Evolutionary conservation across 352 stramenopile genomes (phyloP), one percentile per base, ranked within the genome.

Genomic region (Phytophthora cactorum): DNA sequence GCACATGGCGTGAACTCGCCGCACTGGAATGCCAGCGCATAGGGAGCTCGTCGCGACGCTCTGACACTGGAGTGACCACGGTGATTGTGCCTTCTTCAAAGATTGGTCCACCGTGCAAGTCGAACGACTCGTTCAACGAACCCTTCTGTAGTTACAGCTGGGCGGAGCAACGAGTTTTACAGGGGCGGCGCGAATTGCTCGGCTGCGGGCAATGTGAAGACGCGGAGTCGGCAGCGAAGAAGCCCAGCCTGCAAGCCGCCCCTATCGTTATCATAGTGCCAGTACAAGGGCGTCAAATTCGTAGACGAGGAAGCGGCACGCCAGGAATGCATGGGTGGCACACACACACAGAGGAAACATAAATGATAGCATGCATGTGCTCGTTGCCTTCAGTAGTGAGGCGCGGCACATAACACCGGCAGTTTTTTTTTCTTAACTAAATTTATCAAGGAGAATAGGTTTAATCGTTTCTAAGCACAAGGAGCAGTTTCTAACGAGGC

Each of bases 61-160:
- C 36, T 43, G 12, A n/a, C 6, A 43, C 36, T 43, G 10, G 36
- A n/a, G 36, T 43, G 36, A 43, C 34, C 3, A 15, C 15, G 31
- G 38, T 52, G 59, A 66, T 60, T 56, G 51, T n/a, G 52, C 5
- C 27, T 51, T 28, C 46, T 56, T 56, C 41, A 66, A 70, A 60
- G 63, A 70, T 66, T 66, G 63, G 63, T 70, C 63, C 63, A 44
- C 47, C 63, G 32, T 41, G 17, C 39, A 41, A 41, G 27, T 51
- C 28, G 28, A 56, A n/a, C 36, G 36, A 43, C 36, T n/a, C 36
- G 36, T n/a, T 43, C 36, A 59, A 32, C n/a, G 11, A 38, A 43
- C n/a, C 29, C 36, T 70, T 70, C 63, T 51, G 56, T 31, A 5
- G 47, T 65, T 50, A 28, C 63, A 70, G 55, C 63, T 70, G 63